A percentile compares a stretch with the other conserved stretches of the same genome.
phyloP scores from a whole-genome alignment of 2,329 filamentous ascomycete genomes.

The Aspergillus hiratsukae region DNA sequence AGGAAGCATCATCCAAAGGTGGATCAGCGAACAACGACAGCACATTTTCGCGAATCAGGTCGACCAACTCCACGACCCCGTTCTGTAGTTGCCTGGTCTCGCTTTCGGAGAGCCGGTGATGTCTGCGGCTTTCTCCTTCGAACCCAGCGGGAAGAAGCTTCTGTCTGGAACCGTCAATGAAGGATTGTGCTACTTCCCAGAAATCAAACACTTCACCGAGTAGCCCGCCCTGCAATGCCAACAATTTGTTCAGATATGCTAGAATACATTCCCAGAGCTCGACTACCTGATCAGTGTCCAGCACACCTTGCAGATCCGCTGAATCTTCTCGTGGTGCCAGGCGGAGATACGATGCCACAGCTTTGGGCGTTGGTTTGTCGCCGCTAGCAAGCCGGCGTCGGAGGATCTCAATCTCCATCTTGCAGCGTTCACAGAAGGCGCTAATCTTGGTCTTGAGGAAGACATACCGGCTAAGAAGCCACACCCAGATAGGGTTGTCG shows the following conservation, averaged over 20 bases:
- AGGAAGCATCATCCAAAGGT: conserved; percentile 84
- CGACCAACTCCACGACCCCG: conserved; percentile 76
- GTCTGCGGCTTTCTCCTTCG: conserved; percentile 72
- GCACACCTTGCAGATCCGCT: conserved; percentile 56
- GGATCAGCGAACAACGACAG: conserved; percentile 79
- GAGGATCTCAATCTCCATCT: conserved; percentile 87
- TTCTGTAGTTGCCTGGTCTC: conserved; percentile 69
- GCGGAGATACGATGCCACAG: conserved; percentile 71
- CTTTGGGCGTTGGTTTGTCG: conserved; percentile 65
- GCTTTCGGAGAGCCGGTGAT: conserved; percentile 72
- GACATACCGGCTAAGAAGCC: conserved; percentile 86
- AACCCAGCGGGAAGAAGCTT: conserved; percentile 72
- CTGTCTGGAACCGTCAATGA: conserved; percentile 82
- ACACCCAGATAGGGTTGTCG: conserved; percentile 94
- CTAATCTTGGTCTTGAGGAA: conserved; percentile 83
- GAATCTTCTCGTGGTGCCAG: conserved; percentile 64
- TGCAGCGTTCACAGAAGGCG: conserved; percentile 74
- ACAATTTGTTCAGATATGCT: conserved; percentile 65
- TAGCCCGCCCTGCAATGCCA: conserved; percentile 71
- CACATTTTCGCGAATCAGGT: conserved; percentile 73
- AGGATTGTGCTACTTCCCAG: conserved; percentile 87
- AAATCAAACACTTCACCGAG: conserved; percentile 88
- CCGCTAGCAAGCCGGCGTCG: conserved; percentile 71
- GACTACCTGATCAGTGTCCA: conserved; percentile 76
- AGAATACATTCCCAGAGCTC: conserved; percentile 92